phyloP scores from a whole-genome alignment of 2,329 filamentous ascomycete species.

The Aspergillus carbonarius region DNA sequence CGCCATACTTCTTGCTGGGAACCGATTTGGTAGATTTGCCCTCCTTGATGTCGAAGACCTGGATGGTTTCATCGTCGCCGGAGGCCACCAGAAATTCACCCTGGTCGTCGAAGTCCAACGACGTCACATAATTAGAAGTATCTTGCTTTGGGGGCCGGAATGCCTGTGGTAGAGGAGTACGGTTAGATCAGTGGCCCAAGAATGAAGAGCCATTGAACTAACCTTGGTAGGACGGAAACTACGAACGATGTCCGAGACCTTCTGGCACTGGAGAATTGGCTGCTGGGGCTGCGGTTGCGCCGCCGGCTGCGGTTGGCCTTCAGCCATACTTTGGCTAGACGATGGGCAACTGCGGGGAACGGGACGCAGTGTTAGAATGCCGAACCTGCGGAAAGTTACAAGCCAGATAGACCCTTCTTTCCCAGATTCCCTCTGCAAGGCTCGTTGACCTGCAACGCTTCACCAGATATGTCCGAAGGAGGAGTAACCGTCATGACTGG shows the following conservation, averaged over 20 bases:
- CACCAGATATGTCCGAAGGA: background rate
- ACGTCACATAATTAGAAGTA: slow-evolving; percentile 66
- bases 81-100: slow-evolving; percentile 90
- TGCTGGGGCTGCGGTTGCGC: slow-evolving; percentile 25
- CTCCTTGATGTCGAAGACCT: slow-evolving; percentile 91
- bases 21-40: slow-evolving; percentile 86
- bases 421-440: background rate
- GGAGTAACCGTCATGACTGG: background rate
- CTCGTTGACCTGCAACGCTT: background rate
- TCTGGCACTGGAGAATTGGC: slow-evolving; percentile 51
- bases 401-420: background rate
- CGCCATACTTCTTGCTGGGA: slow-evolving; percentile 94
- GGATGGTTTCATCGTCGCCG: slow-evolving; percentile 90
- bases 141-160: slow-evolving; percentile 42
- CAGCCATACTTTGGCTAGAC: slow-evolving; percentile 24
- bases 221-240: slow-evolving; percentile 80
- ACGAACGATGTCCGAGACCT: slow-evolving; percentile 74
- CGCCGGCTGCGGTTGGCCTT: slow-evolving; percentile 22
- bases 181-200: slow-evolving; percentile 1
- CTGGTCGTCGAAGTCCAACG: slow-evolving; percentile 93
- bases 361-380: background rate
- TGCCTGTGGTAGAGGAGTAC: slow-evolving; percentile 20
- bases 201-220: slow-evolving; percentile 21
- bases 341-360: slow-evolving; percentile 10
- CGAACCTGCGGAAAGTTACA: background rate